A percentile compares a stretch with the other conserved stretches of the same genome.
These are phyloP conservation scores for Moricandia arvensis DNA, from an alignment of 345 rosid species.

Conservation along the genomic window DNA sequence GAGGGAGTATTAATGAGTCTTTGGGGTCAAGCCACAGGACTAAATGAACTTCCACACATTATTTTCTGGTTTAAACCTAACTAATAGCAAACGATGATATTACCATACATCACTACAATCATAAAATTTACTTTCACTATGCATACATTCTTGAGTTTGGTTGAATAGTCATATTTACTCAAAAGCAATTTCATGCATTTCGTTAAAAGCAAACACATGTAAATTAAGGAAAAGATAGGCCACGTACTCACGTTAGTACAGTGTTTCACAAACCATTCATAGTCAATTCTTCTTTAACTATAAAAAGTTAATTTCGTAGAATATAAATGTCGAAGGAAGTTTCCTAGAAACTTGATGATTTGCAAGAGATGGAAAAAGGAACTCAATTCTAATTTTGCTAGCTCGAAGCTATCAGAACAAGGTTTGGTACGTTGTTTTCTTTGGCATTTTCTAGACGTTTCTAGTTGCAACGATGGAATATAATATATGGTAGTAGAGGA, in stretches of 20 bases:
- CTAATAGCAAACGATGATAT: background rate
- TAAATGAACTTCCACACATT: background rate
- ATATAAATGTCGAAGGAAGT: conserved; percentile 22
- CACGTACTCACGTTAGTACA: background rate
- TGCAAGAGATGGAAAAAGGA: background rate
- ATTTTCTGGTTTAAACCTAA: background rate
- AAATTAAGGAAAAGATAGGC: conserved; percentile 2
- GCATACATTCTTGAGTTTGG: background rate
- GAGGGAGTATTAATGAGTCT: no score
- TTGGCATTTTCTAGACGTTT: conserved; percentile 2
- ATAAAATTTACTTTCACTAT: background rate
- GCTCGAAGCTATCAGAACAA: background rate
- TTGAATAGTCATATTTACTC: background rate
- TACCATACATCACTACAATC: background rate
- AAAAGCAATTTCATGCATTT: background rate
- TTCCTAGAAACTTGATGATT: conserved; percentile 3
- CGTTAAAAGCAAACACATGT: conserved; percentile 10
- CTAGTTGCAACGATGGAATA: background rate
- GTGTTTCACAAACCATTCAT: conserved; percentile 15
- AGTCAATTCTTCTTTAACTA: conserved; percentile 16
- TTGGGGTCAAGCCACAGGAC: no score
- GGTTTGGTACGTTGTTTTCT: background rate
- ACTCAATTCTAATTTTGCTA: conserved; percentile 22
- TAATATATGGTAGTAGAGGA: background rate
- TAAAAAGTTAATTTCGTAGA: conserved; percentile 3